phyloP scores from a whole-genome alignment of 176 grass and related monocot species.

The Calamus simplicifolius region DNA sequence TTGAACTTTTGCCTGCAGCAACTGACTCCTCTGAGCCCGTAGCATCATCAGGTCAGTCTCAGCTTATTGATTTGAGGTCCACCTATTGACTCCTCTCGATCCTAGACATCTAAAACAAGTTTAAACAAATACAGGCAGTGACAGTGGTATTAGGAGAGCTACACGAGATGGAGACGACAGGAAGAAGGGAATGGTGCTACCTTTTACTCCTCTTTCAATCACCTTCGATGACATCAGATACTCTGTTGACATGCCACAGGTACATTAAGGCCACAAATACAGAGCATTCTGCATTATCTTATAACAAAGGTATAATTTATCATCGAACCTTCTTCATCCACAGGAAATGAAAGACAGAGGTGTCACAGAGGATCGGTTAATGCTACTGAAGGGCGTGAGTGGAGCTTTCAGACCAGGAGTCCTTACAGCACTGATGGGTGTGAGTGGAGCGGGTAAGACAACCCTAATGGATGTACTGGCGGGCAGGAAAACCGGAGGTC shows the following conservation, averaged over 20 bases:
- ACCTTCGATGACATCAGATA: constrained; percentile 75
- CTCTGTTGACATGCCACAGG: constrained; percentile 93
- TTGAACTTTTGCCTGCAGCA: constrained; percentile 33
- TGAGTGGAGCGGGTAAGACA: constrained; percentile 89
- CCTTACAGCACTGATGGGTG: constrained; percentile 89
- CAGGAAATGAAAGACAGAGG: constrained; percentile 91
- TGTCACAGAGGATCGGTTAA: constrained; percentile 46
- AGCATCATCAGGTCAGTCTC: neutral
- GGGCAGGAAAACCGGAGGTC: constrained; percentile 78
- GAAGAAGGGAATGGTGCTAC: constrained; percentile 83
- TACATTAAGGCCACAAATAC: neutral
- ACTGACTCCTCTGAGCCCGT: constrained; percentile 18
- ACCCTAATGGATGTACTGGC: constrained; percentile 95
- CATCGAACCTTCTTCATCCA: neutral
- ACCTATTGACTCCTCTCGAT: no score
- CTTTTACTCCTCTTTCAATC: constrained; percentile 69
- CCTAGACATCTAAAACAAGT: neutral
- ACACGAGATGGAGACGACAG: constrained; percentile 13
- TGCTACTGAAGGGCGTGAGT: constrained; percentile 75
- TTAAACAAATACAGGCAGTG: constrained; percentile 46
- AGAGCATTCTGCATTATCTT: no score
- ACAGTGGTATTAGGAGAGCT: constrained; percentile 25
- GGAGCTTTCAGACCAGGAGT: constrained; percentile 93
- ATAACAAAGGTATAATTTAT: no score
- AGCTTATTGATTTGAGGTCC: neutral